Conservation (phyloP, 495 filamentous ascomycete species). For the Amphirosellinia nigrospora region DNA sequence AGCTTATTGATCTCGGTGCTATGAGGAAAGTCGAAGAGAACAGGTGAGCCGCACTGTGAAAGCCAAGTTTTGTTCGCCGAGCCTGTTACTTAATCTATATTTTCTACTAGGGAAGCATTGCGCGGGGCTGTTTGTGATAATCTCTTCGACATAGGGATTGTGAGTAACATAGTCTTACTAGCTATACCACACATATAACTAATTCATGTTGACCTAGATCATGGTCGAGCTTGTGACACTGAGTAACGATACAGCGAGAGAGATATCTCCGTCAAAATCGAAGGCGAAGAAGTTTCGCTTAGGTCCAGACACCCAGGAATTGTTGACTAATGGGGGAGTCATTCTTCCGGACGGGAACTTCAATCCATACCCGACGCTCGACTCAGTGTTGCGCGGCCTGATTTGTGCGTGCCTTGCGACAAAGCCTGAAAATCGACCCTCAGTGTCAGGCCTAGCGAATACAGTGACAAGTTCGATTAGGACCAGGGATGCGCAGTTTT, state of each 20-base stretch:
- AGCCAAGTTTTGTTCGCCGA: neutral
- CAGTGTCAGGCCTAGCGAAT: neutral
- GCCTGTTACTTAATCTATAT: neutral
- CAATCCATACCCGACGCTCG: slow-evolving; percentile 7
- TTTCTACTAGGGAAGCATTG: neutral
- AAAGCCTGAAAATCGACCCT: neutral
- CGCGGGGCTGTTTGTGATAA: neutral
- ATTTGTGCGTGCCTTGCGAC: slow-evolving; percentile 11
- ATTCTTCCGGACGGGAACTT: neutral
- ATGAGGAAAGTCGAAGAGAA: neutral
- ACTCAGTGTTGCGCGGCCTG: neutral
- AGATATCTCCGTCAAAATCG: neutral
- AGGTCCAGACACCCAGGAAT: neutral
- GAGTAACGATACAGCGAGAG: neutral
- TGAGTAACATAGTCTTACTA: neutral
- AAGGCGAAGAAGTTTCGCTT: neutral
- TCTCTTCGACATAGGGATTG: slow-evolving; percentile 10
- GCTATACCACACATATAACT: neutral
- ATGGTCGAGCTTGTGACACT: slow-evolving; percentile 2
- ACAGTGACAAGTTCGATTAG: neutral
- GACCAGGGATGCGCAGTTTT: neutral
- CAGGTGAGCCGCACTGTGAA: neutral
- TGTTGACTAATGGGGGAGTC: neutral
- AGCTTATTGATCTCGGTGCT: slow-evolving; percentile 2
- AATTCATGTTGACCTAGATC: neutral